Percentiles rank a stretch among this genome's conserved stretches.
These are phyloP conservation scores for Zoysia matrella DNA, from an alignment of 202 grass and related monocot species.

Conservation along the genomic window DNA sequence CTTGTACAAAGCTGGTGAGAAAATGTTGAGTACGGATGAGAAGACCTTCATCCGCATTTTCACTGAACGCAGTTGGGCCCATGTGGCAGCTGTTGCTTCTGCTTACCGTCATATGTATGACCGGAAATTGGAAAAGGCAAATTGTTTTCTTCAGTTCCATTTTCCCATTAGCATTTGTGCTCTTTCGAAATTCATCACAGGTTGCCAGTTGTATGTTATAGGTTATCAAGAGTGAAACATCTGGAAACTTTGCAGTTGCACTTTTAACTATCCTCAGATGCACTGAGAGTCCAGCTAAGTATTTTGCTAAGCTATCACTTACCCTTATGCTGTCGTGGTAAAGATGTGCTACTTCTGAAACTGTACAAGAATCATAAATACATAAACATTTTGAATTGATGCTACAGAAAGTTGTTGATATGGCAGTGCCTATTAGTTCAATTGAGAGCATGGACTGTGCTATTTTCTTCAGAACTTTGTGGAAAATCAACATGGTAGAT, in stretches of 20 bases:
- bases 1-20: constrained; percentile 98
- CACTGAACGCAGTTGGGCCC: constrained; percentile 81
- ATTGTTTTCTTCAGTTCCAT: constrained; percentile 13
- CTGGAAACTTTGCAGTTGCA: constrained; percentile 87
- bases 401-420: not conserved
- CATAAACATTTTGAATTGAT: not conserved
- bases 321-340: constrained; percentile 34
- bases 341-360: constrained; percentile 12
- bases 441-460: constrained; percentile 4
- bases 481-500: constrained; percentile 26
- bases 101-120: constrained; percentile 82
- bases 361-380: not conserved
- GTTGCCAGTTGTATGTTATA: constrained; percentile 44
- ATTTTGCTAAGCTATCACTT: constrained; percentile 88
- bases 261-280: constrained; percentile 88
- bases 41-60: constrained; percentile 87
- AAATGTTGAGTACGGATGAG: constrained; percentile 86
- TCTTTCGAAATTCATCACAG: constrained; percentile 14
- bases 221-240: constrained; percentile 94
- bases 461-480: not conserved
- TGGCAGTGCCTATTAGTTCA: not conserved
- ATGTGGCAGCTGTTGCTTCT: constrained; percentile 84
- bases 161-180: constrained; percentile 14
- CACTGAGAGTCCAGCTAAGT: constrained; percentile 89
- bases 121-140: constrained; percentile 82